Base-by-base conservation (phyloP, 495 filamentous ascomycete species). In the Delitschia confertaspora region DNA sequence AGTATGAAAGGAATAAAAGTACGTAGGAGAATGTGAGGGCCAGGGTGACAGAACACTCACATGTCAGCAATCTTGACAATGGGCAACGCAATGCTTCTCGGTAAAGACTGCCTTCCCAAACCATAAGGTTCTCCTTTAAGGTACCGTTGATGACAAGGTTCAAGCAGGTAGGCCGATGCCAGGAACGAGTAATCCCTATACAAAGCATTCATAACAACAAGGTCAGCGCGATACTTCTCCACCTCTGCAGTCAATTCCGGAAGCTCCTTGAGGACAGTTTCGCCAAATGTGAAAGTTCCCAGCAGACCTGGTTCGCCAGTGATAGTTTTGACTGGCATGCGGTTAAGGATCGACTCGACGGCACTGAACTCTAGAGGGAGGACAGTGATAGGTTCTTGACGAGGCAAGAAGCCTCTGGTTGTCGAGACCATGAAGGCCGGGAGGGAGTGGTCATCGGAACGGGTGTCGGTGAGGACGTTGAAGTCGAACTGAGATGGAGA, bases 181-280 rank as follows among this genome's bases (percentile, higher is more conserved):
- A 94, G 65, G 67, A 93, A 95, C 19, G 82, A 80, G 59, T 94
- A 94, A 66, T 94, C 88, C 18, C 88, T 69, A 62, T 93, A 93
- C 40, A 89, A 65, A 20, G 85, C 88, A 58, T 84, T 85, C 69
- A 89, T 71, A 21, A 82, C 67, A 13, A 79, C 79, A 14, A 87
- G 69, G 61, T 94, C 78, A 37, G 69, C 62, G 26, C 67, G 65
- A 49, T 87, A 78, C 59, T 79, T 80, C 49, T 85, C 78, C 35
- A 93, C 69, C 46, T 72, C 69, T 3, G 68, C 66, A 11, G 80
- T 82, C 27, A 95, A 66, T 61, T 95, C 82, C 7, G 85, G 81
- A 20, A 93, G 70, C 41, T 80, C 77, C 9, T 59, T 57, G 33
- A 71, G 46, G 24, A 89, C 75, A 21, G 74, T 71, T 30, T 79